These are phyloP conservation scores for Lavandula angustifolia DNA, from an alignment of 257 asterid species.

Conservation along the genomic window DNA sequence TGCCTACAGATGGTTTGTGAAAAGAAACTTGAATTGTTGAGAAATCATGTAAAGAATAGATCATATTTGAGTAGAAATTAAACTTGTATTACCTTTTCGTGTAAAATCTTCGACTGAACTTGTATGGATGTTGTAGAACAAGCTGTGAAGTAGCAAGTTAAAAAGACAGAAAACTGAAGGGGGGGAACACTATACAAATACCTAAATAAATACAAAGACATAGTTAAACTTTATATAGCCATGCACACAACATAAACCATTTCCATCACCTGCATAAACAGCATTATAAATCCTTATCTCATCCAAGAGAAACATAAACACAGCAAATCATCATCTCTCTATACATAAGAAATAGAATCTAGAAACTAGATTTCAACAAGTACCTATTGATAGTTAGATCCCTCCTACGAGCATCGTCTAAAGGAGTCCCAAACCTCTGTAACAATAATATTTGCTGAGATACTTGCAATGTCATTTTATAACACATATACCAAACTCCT, in stretches of 20 bases:
- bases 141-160: conserved; percentile 46
- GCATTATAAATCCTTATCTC: no score
- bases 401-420: conserved; percentile 89
- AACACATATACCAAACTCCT: neutral
- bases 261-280: neutral
- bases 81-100: conserved; percentile 82
- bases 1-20: conserved; percentile 51
- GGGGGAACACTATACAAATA: conserved; percentile 15
- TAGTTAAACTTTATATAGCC: neutral
- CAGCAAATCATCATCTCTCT: neutral
- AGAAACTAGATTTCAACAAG: neutral
- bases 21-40: conserved; percentile 17
- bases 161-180: conserved; percentile 15
- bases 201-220: neutral
- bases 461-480: neutral
- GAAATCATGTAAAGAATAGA: neutral
- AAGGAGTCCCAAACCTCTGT: conserved; percentile 84
- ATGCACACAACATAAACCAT: neutral
- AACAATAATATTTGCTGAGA: conserved; percentile 6
- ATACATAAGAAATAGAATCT: conserved; percentile 9
- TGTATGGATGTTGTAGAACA: conserved; percentile 87
- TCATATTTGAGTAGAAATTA: no score
- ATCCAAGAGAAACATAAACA: no score
- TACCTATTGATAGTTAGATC: conserved; percentile 94
- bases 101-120: conserved; percentile 86